phyloP scores from a whole-genome alignment of 2,329 filamentous ascomycete genomes.

The Monilinia polystroma region DNA sequence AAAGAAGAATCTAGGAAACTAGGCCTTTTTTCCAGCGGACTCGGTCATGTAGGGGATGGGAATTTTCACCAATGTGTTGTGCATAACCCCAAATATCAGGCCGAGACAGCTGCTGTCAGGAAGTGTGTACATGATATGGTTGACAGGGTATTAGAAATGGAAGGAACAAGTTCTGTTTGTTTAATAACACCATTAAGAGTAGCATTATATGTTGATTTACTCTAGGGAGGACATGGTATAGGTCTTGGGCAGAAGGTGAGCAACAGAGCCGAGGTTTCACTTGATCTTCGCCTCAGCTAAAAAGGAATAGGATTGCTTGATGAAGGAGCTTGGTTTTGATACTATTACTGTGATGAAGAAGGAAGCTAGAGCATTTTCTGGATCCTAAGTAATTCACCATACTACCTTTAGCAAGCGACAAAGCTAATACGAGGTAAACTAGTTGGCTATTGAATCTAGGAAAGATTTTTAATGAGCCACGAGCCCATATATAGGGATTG shows the following conservation, averaged over 20 bases:
- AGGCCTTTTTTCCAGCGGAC: slow-evolving; percentile 77
- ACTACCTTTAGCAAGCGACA: background rate
- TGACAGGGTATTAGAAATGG: slow-evolving; percentile 81
- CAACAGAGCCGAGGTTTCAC: background rate
- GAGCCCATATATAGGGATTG: background rate
- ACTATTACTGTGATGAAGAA: slow-evolving; percentile 80
- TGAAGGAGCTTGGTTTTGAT: slow-evolving; percentile 70
- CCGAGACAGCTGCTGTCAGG: slow-evolving; percentile 71
- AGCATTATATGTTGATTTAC: slow-evolving; percentile 8
- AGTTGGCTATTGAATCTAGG: slow-evolving; percentile 77
- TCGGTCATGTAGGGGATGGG: slow-evolving; percentile 87
- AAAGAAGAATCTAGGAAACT: slow-evolving; percentile 77
- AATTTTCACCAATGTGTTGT: slow-evolving; percentile 93
- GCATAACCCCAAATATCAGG: slow-evolving; percentile 70
- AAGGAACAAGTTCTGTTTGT: slow-evolving; percentile 73
- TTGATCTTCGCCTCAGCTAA: slow-evolving; percentile 49
- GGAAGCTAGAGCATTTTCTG: slow-evolving; percentile 69
- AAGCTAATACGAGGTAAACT: background rate
- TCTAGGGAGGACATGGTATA: slow-evolving; percentile 73
- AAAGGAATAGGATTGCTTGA: slow-evolving; percentile 11
- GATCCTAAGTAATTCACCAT: slow-evolving; percentile 57
- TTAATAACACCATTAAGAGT: background rate
- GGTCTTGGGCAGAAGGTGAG: slow-evolving; percentile 82
- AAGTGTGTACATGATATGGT: slow-evolving; percentile 84
- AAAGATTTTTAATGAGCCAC: slow-evolving; percentile 29